Percentiles rank a stretch among this genome's conserved stretches.
Evolutionary conservation across 23 red algal genomes (phyloP).

Genomic region (Agarophyton chilense): DNA sequence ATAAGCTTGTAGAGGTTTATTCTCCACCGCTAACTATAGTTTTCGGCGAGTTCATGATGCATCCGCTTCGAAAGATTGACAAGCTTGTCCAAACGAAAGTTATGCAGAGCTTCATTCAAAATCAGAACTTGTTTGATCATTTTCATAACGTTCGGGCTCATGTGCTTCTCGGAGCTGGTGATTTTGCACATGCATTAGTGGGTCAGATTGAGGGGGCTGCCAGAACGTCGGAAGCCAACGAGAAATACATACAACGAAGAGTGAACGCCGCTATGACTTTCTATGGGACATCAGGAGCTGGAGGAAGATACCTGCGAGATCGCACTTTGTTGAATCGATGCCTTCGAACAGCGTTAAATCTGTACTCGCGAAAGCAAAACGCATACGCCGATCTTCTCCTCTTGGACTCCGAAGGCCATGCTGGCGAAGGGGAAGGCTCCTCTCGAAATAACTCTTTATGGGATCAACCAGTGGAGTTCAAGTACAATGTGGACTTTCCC

Average conservation of each 20-base stretch:
- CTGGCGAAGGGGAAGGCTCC: neutral
- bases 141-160: constrained; percentile 34
- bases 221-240: constrained; percentile 31
- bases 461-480: constrained; percentile 13
- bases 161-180: constrained; percentile 60
- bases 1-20: neutral
- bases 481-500: constrained; percentile 39
- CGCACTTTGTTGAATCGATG: constrained; percentile 10
- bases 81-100: constrained; percentile 34
- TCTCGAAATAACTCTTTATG: constrained; percentile 9
- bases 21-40: constrained; percentile 8
- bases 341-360: constrained; percentile 47
- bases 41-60: constrained; percentile 21
- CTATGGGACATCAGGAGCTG: constrained; percentile 34
- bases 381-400: constrained; percentile 4
- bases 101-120: constrained; percentile 16
- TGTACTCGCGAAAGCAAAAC: constrained; percentile 3
- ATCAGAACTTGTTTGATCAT: constrained; percentile 37
- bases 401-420: constrained; percentile 5
- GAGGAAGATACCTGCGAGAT: constrained; percentile 1
- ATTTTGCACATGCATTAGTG: constrained; percentile 47
- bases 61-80: constrained; percentile 21
- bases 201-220: constrained; percentile 45
- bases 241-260: constrained; percentile 34
- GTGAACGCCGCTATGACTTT: constrained; percentile 45